Evolutionary conservation across 106 monocot species (phyloP).

Genomic region (Acorus calamus): DNA sequence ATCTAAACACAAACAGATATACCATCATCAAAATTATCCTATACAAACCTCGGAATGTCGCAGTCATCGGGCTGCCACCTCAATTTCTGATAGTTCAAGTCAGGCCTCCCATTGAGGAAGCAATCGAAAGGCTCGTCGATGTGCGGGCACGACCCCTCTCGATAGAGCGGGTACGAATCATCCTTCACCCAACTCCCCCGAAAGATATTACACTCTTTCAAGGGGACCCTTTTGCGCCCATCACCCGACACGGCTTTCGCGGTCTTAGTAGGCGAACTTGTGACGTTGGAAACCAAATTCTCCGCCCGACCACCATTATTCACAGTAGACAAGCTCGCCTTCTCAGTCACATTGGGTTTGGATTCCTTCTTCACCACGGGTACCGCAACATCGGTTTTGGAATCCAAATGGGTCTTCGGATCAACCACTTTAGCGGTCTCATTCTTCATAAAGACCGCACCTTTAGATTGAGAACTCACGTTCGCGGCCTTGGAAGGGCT

Average conservation of each 20-base stretch:
- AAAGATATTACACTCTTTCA: conserved; percentile 17
- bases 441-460: conserved; percentile 2
- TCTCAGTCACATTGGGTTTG: too few relatives aligned
- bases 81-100: conserved; percentile 24
- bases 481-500: too few relatives aligned
- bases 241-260: too few relatives aligned
- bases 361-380: not conserved
- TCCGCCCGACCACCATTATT: not conserved
- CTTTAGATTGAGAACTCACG: not conserved
- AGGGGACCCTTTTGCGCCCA: too few relatives aligned
- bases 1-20: not conserved
- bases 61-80: conserved; percentile 37
- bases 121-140: conserved; percentile 39
- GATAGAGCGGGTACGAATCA: conserved; percentile 4
- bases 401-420: not conserved
- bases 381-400: not conserved
- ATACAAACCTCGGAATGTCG: conserved; percentile 23
- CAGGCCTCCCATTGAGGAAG: conserved; percentile 29
- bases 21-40: not conserved
- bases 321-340: too few relatives aligned
- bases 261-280: too few relatives aligned
- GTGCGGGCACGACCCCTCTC: conserved; percentile 36
- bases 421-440: not conserved
- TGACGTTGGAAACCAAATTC: conserved; percentile 1
- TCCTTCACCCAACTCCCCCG: conserved; percentile 36